phyloP scores from a whole-genome alignment of 192 early-diverging fungal species.

The Mortierella antarctica region DNA sequence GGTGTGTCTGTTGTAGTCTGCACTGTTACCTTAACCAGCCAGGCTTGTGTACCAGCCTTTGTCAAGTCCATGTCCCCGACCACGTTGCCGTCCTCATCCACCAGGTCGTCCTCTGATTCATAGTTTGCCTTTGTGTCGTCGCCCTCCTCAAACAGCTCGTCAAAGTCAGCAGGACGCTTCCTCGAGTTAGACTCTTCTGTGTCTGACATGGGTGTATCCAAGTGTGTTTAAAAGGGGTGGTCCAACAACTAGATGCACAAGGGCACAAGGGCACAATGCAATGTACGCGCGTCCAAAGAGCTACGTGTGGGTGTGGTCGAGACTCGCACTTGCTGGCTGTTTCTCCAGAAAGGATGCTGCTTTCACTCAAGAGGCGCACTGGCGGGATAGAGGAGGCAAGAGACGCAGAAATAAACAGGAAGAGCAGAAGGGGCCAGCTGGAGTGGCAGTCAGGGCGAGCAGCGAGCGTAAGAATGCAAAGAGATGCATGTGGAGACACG shows the following conservation, averaged over 20 bases:
- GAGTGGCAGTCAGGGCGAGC: too few species aligned
- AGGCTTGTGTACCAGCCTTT: constrained; percentile 78
- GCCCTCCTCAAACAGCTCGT: constrained; percentile 64
- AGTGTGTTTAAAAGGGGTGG: neutral
- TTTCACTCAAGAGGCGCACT: too few species aligned
- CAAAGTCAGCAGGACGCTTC: constrained; percentile 57
- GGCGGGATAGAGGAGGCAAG: too few species aligned
- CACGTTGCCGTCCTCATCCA: constrained; percentile 72
- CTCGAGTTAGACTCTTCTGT: constrained; percentile 14
- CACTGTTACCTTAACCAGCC: constrained; percentile 88
- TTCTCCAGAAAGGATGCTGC: too few species aligned
- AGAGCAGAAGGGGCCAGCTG: too few species aligned
- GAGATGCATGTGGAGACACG: too few species aligned
- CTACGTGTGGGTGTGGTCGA: too few species aligned
- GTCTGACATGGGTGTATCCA: constrained; percentile 24
- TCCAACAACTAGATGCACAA: neutral
- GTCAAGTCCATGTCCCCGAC: constrained; percentile 76
- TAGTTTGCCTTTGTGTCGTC: constrained; percentile 36
- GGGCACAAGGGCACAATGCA: neutral
- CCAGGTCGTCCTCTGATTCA: constrained; percentile 59
- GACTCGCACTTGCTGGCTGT: too few species aligned
- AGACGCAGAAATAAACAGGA: too few species aligned
- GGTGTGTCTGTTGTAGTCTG: too few species aligned
- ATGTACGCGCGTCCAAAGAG: neutral
- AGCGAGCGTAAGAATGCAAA: too few species aligned